Percentiles rank a stretch among this genome's conserved stretches.
Evolutionary conservation across 192 early-diverging fungal genomes (phyloP).

Genomic region (Linnemannia schmuckeri): DNA sequence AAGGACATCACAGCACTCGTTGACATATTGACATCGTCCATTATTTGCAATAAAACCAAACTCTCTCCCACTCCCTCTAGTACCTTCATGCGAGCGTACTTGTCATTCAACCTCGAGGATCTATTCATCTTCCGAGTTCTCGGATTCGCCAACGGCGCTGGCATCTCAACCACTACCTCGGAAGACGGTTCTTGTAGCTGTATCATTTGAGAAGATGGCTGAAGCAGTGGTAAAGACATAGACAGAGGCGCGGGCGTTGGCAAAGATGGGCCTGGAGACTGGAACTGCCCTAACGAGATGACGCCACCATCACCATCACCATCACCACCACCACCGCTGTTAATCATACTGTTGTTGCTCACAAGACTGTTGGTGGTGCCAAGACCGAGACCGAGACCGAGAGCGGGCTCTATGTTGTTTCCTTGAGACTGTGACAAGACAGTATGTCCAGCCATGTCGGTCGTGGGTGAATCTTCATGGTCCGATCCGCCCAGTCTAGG

Average conservation of each 20-base stretch:
- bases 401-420: too few species aligned
- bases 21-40: not conserved
- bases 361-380: not conserved
- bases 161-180: conserved; percentile 1
- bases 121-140: not conserved
- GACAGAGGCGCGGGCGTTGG: too few species aligned
- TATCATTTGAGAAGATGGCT: too few species aligned
- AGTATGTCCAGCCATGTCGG: not conserved
- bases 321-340: not conserved
- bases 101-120: conserved; percentile 2
- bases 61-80: not conserved
- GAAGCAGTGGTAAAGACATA: too few species aligned
- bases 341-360: not conserved
- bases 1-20: too few species aligned
- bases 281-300: not conserved
- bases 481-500: conserved; percentile 4
- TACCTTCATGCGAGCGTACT: conserved; percentile 20
- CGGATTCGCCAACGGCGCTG: not conserved
- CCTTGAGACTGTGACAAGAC: too few species aligned
- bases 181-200: too few species aligned
- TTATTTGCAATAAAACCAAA: not conserved
- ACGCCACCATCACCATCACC: not conserved
- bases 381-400: too few species aligned
- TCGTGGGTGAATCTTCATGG: not conserved
- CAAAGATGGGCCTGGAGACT: too few species aligned